phyloP scores from a whole-genome alignment of 495 filamentous ascomycete species.

The Mycothermus thermophilus region DNA sequence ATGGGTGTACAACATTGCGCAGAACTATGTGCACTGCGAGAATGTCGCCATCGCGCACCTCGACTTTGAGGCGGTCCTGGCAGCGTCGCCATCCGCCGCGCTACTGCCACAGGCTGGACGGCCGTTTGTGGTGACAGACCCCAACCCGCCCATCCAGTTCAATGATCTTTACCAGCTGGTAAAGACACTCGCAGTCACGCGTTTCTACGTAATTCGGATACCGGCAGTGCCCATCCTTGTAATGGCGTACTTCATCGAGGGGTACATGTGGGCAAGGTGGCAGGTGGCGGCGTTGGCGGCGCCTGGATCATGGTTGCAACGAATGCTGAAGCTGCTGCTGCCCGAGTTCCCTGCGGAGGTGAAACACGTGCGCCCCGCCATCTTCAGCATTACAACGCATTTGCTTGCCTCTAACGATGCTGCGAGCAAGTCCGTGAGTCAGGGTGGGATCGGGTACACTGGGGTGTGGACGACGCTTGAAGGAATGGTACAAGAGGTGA shows the following conservation, averaged over 20 bases:
- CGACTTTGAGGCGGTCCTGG: constrained; percentile 36
- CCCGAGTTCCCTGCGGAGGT: constrained; percentile 30
- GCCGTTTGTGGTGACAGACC: constrained; percentile 25
- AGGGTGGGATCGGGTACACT: constrained; percentile 39
- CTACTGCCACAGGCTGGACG: constrained; percentile 27
- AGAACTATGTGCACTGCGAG: constrained; percentile 43
- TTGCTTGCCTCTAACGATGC: constrained; percentile 35
- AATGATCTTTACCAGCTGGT: constrained; percentile 11
- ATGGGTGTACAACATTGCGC: constrained; percentile 37
- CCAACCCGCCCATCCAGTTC: constrained; percentile 29
- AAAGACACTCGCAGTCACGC: constrained; percentile 17
- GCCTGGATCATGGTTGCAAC: too few species aligned
- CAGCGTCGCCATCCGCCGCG: constrained; percentile 7
- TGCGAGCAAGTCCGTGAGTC: constrained; percentile 25
- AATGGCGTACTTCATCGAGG: constrained; percentile 35
- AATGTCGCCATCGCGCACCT: constrained; percentile 46
- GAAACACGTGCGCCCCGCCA: constrained; percentile 37
- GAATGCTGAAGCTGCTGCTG: constrained; percentile 29
- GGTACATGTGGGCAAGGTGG: too few species aligned
- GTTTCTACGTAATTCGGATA: constrained; percentile 21
- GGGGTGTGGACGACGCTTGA: constrained; percentile 39
- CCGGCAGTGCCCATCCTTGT: constrained; percentile 33
- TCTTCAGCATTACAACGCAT: constrained; percentile 41
- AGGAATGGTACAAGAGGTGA: constrained; percentile 39
- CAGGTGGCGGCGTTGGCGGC: too few species aligned